These are phyloP conservation scores for Chimonanthus salicifolius DNA, from an alignment of 164 flowering plant genomes.

Conservation along the genomic window DNA sequence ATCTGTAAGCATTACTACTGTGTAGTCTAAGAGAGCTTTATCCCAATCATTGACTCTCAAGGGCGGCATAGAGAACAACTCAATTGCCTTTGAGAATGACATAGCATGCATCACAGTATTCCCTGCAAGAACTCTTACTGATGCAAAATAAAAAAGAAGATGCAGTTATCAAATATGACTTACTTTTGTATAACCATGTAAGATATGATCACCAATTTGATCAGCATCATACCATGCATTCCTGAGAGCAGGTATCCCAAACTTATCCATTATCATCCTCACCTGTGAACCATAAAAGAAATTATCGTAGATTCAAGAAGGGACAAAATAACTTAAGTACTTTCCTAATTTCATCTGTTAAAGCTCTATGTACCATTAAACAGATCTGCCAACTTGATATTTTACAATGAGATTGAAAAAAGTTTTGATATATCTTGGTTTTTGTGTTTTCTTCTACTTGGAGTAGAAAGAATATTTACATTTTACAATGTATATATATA, in stretches of 20 bases:
- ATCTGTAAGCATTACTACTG: slow-evolving; percentile 54
- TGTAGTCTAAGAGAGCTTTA: slow-evolving; percentile 67
- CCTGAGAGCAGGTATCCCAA: slow-evolving; percentile 60
- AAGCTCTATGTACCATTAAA: neutral
- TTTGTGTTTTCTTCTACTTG: too few relatives aligned
- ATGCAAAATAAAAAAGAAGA: neutral
- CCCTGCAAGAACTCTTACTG: neutral
- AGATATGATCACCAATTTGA: slow-evolving; percentile 47
- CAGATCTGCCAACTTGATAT: neutral
- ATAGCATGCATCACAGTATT: neutral
- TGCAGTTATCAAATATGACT: neutral
- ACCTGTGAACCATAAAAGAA: slow-evolving; percentile 35
- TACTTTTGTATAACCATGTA: slow-evolving; percentile 84
- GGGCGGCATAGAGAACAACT: slow-evolving; percentile 52
- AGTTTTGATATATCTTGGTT: too few relatives aligned
- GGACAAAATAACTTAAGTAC: neutral
- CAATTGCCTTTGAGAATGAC: neutral
- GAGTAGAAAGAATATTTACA: too few relatives aligned
- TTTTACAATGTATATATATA: too few relatives aligned
- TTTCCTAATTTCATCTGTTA: too few relatives aligned
- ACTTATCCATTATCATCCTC: slow-evolving; percentile 66
- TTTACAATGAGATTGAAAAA: too few relatives aligned
- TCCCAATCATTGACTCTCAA: slow-evolving; percentile 79
- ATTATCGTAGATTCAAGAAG: neutral
- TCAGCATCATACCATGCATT: slow-evolving; percentile 80